These are phyloP conservation scores for Magnusiomyces paraingens DNA, from an alignment of 1,139 yeast species.

Conservation along the genomic window DNA sequence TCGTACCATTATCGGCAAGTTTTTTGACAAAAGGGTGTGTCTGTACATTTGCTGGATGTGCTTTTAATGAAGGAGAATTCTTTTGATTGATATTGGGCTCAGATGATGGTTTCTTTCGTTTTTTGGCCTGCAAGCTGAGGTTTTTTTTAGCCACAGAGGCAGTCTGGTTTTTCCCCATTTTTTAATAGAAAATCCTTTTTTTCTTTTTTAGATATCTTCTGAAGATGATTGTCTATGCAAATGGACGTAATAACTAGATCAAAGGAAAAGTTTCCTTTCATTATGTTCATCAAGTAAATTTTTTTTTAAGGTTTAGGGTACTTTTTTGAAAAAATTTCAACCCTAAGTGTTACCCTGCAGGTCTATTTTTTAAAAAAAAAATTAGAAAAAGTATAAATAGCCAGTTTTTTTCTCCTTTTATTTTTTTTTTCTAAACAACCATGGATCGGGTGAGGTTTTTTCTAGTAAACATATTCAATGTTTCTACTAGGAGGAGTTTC, in stretches of 20 bases:
- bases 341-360: slow-evolving; percentile 10
- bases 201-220: neutral
- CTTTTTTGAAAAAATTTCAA: neutral
- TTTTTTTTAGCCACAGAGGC: neutral
- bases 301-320: neutral
- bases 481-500: slow-evolving; percentile 12
- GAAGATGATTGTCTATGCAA: neutral
- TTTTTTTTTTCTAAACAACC: slow-evolving; percentile 16
- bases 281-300: neutral
- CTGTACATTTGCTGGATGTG: slow-evolving; percentile 11
- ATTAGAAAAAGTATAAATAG: slow-evolving; percentile 5
- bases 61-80: neutral
- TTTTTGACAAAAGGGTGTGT: slow-evolving; percentile 60
- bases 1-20: slow-evolving; percentile 72
- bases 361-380: neutral
- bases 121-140: neutral
- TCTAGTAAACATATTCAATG: slow-evolving; percentile 11
- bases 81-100: neutral
- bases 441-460: slow-evolving; percentile 15
- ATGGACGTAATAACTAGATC: neutral
- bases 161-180: neutral
- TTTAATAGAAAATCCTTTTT: neutral
- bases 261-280: neutral
- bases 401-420: slow-evolving; percentile 20
- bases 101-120: slow-evolving; percentile 5